Conservation (phyloP, 2,329 filamentous ascomycete species). For the Diaporthe sp. region DNA sequence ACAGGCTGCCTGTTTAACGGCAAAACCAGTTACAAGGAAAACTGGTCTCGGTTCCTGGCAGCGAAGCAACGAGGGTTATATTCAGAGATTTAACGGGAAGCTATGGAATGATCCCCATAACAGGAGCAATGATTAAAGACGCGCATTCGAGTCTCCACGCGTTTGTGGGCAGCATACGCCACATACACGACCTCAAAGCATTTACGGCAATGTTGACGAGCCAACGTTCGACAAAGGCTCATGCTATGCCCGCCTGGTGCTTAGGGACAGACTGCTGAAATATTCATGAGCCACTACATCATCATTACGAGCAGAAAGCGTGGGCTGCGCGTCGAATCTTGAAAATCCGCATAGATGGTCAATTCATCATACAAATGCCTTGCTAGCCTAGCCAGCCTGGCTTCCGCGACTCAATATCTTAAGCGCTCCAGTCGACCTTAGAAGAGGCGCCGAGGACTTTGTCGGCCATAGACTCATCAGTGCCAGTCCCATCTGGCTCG, state of each 20-base stretch:
- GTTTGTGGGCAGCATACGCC: not conserved
- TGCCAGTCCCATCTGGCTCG: slow-evolving; percentile 90
- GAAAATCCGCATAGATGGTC: not conserved
- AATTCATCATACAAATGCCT: not conserved
- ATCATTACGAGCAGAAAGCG: not conserved
- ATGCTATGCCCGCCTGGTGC: not conserved
- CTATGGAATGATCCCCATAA: not conserved
- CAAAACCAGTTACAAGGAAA: not conserved
- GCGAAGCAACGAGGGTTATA: no score
- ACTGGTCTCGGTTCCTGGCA: not conserved
- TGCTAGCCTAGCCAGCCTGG: not conserved
- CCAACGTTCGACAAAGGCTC: not conserved
- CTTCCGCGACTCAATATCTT: not conserved
- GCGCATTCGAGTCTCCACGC: not conserved
- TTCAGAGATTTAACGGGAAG: not conserved
- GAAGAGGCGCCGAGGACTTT: slow-evolving; percentile 50
- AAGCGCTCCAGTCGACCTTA: slow-evolving; percentile 37
- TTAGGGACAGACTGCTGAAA: no score
- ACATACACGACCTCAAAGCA: not conserved
- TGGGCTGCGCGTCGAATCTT: not conserved
- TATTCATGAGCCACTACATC: no score
- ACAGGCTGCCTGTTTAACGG: not conserved
- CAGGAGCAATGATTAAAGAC: not conserved
- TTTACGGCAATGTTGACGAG: not conserved
- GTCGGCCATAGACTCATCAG: slow-evolving; percentile 70